Conservation (phyloP, 2,329 filamentous ascomycete genomes). For the Pestalotiopsis fici region DNA sequence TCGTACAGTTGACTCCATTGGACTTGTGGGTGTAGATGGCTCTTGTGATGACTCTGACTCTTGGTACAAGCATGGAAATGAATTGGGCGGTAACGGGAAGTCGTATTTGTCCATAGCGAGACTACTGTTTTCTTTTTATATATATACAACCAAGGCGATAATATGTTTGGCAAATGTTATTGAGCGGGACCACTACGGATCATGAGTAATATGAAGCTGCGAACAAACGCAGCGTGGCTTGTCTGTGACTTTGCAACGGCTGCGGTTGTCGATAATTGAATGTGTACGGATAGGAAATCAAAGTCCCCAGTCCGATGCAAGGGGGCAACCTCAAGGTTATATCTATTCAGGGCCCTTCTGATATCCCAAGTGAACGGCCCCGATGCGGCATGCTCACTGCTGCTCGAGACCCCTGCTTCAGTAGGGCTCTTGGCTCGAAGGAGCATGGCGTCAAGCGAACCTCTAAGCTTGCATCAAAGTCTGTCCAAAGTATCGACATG, state of each 20-base stretch:
- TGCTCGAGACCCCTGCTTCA: background rate
- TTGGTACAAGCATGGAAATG: conserved; percentile 33
- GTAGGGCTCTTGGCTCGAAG: background rate
- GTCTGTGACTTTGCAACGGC: background rate
- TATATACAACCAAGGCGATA: too few relatives aligned
- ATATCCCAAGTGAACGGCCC: background rate
- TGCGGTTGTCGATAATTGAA: background rate
- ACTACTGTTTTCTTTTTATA: too few relatives aligned
- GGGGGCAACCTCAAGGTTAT: conserved; percentile 3
- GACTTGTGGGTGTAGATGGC: conserved; percentile 37
- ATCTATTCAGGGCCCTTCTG: background rate
- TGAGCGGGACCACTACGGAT: background rate
- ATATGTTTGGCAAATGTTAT: background rate
- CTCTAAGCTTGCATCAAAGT: background rate
- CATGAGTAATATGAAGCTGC: background rate
- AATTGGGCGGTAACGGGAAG: conserved; percentile 32
- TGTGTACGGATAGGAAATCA: background rate
- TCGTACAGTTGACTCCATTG: conserved; percentile 36
- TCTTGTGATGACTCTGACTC: conserved; percentile 38
- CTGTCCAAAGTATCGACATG: conserved; percentile 3
- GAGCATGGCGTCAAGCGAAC: background rate
- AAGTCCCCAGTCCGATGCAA: background rate
- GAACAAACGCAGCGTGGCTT: background rate
- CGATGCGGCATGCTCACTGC: background rate
- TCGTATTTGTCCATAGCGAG: conserved; percentile 32